phyloP scores from a whole-genome alignment of 2,329 filamentous ascomycete species.

The Chaetomium sp. region DNA sequence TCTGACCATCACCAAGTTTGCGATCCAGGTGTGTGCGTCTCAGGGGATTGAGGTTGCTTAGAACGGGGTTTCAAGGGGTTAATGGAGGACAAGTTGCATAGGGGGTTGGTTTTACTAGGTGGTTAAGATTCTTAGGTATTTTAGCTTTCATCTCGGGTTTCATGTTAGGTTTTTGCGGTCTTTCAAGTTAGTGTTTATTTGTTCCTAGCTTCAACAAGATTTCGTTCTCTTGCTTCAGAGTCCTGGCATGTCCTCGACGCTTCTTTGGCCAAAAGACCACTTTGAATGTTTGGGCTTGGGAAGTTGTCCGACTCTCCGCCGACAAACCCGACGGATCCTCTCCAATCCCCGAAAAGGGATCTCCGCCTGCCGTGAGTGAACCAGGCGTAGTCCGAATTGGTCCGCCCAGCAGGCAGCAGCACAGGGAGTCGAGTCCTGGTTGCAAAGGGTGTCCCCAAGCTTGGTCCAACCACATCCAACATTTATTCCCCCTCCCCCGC shows the following conservation, averaged over 20 bases:
- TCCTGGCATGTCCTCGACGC: no score
- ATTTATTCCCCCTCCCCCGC: background rate
- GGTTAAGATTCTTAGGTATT: background rate
- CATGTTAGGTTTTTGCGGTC: background rate
- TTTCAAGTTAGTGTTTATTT: background rate
- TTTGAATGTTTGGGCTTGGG: no score
- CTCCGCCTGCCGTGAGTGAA: background rate
- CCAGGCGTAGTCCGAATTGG: no score
- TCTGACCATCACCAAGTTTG: conserved; percentile 1
- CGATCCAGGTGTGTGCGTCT: conserved; percentile 1
- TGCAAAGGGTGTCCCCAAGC: background rate
- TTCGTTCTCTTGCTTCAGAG: background rate
- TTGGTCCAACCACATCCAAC: background rate
- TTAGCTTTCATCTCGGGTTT: background rate
- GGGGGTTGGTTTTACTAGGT: no score
- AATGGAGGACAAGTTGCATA: background rate
- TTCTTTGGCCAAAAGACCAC: no score
- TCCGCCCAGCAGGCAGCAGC: background rate
- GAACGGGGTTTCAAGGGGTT: background rate
- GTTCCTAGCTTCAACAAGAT: background rate
- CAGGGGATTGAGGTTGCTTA: background rate
- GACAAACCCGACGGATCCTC: background rate
- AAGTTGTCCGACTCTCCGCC: background rate
- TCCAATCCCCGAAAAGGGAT: background rate
- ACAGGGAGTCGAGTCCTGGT: background rate